Evolutionary conservation across 495 filamentous ascomycete genomes (phyloP), one percentile per base, ranked within the genome.

Genomic region (Aspergillus haitiensis): DNA sequence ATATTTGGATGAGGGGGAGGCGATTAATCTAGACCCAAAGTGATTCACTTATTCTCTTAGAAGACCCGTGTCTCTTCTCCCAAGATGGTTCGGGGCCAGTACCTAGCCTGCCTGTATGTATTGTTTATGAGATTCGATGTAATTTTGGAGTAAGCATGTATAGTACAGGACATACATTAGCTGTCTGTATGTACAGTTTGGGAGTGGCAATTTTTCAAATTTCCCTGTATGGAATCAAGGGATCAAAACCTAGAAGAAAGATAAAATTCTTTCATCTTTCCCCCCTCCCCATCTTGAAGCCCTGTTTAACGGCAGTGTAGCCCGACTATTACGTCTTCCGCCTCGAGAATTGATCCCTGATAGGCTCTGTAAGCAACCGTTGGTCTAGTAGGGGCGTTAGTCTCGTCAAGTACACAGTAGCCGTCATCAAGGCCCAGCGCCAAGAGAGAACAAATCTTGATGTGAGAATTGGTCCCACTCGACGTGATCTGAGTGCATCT

Each of bases 1-100:
- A 59, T 52, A 46, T 59, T 59, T 59, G 56, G 56, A 52, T 59
- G 18, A 15, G 31, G 34, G 56, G 56, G 48, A 39, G 35, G 51
- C 49, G 42, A 39, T 6, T 18, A 47, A 53, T 53, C 15, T 13
- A 27, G 21, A 27, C 21, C 21, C 21, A 27, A 27, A 27, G 21
- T 27, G 21, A 27, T 1, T 27, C 21, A 27, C 21, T 27, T 3
- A 27, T 1, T 27, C 21, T 27, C 21, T 27, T 27, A 3, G 21
- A 27, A 27, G 21, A 27, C 21, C 21, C 21, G 21, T 27, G 21
- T 27, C 21, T 27, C 21, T 27, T 27, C 21, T 27, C 21, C 21
- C 21, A 27, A 27, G 21, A 27, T 27, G 21, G 21, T 27, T 27
- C 21, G 21, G 3, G 3, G 21, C 3, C 21, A 27, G 21, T 27